phyloP scores from a whole-genome alignment of 139 green algal species.

The Haematococcus sp. region DNA sequence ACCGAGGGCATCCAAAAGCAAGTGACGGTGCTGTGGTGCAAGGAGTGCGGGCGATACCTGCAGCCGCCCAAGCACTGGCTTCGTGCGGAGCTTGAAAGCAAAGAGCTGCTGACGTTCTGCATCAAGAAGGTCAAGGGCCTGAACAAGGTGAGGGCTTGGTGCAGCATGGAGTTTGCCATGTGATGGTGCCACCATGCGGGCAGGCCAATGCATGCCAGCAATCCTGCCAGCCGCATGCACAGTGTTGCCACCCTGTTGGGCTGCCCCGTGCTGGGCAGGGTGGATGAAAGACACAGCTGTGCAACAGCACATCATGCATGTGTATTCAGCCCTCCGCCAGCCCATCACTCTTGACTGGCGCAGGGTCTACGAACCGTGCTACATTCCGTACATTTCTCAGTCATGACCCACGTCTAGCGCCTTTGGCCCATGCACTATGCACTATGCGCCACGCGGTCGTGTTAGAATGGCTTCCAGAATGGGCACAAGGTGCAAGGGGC shows the following conservation, averaged over 20 bases:
- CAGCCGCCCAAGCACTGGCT: slow-evolving; percentile 96
- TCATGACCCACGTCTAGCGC: no score
- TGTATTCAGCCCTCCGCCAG: not conserved
- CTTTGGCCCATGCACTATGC: no score
- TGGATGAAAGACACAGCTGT: not conserved
- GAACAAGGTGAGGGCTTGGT: slow-evolving; percentile 50
- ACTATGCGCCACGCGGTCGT: no score
- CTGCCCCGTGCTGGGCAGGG: not conserved
- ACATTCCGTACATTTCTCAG: not conserved
- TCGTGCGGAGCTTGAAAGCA: slow-evolving; percentile 85
- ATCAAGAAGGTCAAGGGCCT: slow-evolving; percentile 93
- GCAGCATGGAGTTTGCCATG: not conserved
- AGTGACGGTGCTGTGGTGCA: slow-evolving; percentile 88
- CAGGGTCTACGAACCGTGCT: no score
- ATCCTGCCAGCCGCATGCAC: not conserved
- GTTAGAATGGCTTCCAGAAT: no score
- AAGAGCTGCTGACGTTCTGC: slow-evolving; percentile 97
- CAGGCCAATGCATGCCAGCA: not conserved
- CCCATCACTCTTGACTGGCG: no score
- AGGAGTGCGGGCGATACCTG: slow-evolving; percentile 91
- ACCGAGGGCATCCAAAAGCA: slow-evolving; percentile 93
- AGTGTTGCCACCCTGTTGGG: not conserved
- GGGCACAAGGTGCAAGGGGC: no score
- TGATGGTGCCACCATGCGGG: not conserved
- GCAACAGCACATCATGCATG: not conserved